Evolutionary conservation across 768 basidiomycete species (phyloP).

Genomic region (Leccinum arenicola): DNA sequence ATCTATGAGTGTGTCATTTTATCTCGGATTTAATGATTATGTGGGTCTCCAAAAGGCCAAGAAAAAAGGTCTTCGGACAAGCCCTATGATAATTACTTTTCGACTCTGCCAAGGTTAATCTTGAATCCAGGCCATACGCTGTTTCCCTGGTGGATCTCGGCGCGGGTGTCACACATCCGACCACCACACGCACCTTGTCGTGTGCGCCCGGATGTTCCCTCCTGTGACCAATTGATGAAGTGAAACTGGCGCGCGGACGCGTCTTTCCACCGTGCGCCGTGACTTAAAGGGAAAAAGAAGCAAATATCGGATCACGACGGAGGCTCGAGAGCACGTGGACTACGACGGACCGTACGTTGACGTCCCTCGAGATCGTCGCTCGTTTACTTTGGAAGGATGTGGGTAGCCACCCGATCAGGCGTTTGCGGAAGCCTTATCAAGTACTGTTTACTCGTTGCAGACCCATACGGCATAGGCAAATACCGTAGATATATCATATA

Average conservation of each 20-base stretch:
- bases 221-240: not conserved
- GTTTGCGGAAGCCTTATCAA: conserved; percentile 8
- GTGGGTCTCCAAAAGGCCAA: conserved; percentile 4
- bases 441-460: not conserved
- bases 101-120: conserved; percentile 25
- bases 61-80: conserved; percentile 14
- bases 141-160: conserved; percentile 17
- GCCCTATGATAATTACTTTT: conserved; percentile 10
- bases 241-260: not conserved
- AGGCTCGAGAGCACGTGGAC: not conserved
- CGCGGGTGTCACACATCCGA: not conserved
- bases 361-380: conserved; percentile 16
- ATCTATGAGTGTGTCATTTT: conserved; percentile 16
- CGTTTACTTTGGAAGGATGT: conserved; percentile 21
- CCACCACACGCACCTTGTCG: not conserved
- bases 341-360: conserved; percentile 1
- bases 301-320: conserved; percentile 9
- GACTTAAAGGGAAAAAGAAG: conserved; percentile 6
- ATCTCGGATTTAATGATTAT: conserved; percentile 24
- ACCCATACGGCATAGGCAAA: conserved; percentile 9
- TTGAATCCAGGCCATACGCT: conserved; percentile 5
- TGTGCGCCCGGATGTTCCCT: not conserved
- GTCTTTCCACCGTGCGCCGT: not conserved
- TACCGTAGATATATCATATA: conserved; percentile 4
- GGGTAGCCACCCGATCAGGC: conserved; percentile 20